Percentiles rank a stretch among this genome's conserved stretches.
Conservation (phyloP, 1,284 basidiomycete species). For the Cryptococcus neoformans region DNA sequence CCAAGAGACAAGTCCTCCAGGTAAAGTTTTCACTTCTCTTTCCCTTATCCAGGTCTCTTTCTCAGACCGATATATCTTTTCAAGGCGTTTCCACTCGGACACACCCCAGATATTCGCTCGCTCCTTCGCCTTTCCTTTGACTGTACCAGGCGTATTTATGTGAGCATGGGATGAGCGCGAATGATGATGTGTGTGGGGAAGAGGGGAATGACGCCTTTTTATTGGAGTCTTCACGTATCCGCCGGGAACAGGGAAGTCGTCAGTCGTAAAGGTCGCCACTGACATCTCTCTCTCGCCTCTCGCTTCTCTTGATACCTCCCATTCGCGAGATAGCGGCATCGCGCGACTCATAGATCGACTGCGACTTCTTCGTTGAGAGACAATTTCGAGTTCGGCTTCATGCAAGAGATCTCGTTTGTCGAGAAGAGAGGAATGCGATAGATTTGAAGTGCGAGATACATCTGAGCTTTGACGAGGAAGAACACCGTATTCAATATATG, state of each 20-base stretch:
- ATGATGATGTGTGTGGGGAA: neutral
- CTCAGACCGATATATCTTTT: conserved; percentile 28
- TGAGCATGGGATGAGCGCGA: neutral
- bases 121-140: neutral
- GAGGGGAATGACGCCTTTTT: neutral
- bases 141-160: neutral
- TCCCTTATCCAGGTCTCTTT: conserved; percentile 30
- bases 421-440: conserved; percentile 13
- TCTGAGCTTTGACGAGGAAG: conserved; percentile 16
- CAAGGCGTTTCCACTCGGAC: conserved; percentile 37
- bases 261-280: conserved; percentile 14
- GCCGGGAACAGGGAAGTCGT: conserved; percentile 19
- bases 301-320: neutral
- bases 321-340: neutral
- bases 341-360: conserved; percentile 12
- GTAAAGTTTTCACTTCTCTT: conserved; percentile 22
- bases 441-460: neutral
- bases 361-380: conserved; percentile 12
- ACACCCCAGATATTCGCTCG: conserved; percentile 26
- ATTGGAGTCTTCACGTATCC: conserved; percentile 14
- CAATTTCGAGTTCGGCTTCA: conserved; percentile 59
- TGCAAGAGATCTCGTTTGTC: conserved; percentile 53
- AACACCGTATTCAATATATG: conserved; percentile 66
- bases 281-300: conserved; percentile 8
- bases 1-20: conserved; percentile 21